Conservation (phyloP, 495 filamentous ascomycete genomes). For the Margaritispora aquatica region DNA sequence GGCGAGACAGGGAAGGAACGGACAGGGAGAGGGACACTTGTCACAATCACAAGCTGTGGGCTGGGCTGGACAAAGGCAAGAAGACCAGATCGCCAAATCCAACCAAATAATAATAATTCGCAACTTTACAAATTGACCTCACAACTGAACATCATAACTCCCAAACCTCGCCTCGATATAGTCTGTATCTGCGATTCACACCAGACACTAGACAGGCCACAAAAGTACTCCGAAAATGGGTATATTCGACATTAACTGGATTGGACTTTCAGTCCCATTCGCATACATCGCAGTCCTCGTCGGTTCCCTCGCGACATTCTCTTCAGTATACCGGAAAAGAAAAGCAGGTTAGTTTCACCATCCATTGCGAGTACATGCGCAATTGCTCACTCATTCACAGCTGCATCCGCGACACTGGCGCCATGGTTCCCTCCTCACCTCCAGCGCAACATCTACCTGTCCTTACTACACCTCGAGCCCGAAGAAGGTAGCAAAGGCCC, state of each 20-base stretch:
- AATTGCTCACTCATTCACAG: conserved; percentile 24
- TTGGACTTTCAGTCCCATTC: conserved; percentile 72
- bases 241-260: conserved; percentile 67
- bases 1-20: too few relatives aligned
- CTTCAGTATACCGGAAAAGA: conserved; percentile 84
- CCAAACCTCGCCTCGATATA: too few relatives aligned
- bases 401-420: conserved; percentile 69
- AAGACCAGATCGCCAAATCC: neutral
- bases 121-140: neutral
- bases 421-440: conserved; percentile 91
- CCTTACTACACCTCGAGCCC: conserved; percentile 80
- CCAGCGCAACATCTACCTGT: conserved; percentile 89
- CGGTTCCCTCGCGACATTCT: conserved; percentile 87
- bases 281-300: conserved; percentile 82
- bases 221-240: neutral
- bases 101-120: neutral
- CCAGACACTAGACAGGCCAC: too few relatives aligned
- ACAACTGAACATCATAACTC: neutral
- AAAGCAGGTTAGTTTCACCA: conserved; percentile 73
- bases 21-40: neutral
- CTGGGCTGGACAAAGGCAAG: too few relatives aligned
- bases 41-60: neutral
- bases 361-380: neutral
- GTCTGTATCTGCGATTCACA: too few relatives aligned
- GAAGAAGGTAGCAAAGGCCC: conserved; percentile 57